Conservation (phyloP, 2,329 filamentous ascomycete genomes). For the Colletotrichum viniferum region DNA sequence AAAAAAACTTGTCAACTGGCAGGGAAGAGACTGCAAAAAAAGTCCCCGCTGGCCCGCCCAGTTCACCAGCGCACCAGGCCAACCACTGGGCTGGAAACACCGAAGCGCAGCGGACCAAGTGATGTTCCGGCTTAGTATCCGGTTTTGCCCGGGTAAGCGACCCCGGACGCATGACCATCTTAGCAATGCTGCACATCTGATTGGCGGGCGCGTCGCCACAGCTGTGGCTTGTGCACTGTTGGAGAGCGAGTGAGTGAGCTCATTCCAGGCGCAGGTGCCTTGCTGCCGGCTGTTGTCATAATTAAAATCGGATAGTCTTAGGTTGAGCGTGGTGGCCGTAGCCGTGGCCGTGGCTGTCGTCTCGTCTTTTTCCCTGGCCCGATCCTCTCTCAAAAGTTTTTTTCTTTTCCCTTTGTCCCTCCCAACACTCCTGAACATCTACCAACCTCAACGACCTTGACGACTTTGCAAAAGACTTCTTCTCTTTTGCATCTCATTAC, state of each 20-base stretch:
- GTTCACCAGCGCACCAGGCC: not conserved
- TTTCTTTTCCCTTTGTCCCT: conserved; percentile 6
- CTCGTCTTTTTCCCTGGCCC: conserved; percentile 29
- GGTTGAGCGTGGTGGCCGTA: conserved; percentile 13
- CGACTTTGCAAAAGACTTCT: conserved; percentile 22
- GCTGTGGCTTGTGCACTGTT: conserved; percentile 33
- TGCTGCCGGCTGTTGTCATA: conserved; percentile 40
- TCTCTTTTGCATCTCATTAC: conserved; percentile 21
- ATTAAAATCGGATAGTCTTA: conserved; percentile 38
- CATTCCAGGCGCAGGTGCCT: conserved; percentile 25
- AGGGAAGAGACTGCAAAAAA: not conserved
- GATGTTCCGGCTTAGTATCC: conserved; percentile 16
- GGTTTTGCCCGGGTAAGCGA: conserved; percentile 20
- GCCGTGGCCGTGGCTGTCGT: conserved; percentile 7
- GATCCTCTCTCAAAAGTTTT: conserved; percentile 25
- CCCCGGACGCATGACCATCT: conserved; percentile 11
- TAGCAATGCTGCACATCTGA: conserved; percentile 29
- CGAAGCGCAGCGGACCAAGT: conserved; percentile 15
- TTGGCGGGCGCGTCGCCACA: conserved; percentile 39
- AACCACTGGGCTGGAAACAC: not conserved
- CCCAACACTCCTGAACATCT: not conserved
- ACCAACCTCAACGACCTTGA: conserved; percentile 13
- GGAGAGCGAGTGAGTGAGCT: conserved; percentile 27
- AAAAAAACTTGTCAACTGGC: not conserved
- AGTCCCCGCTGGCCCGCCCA: not conserved